phyloP scores from a whole-genome alignment of 768 basidiomycete genomes.

The Candolleomyces efflorescens region DNA sequence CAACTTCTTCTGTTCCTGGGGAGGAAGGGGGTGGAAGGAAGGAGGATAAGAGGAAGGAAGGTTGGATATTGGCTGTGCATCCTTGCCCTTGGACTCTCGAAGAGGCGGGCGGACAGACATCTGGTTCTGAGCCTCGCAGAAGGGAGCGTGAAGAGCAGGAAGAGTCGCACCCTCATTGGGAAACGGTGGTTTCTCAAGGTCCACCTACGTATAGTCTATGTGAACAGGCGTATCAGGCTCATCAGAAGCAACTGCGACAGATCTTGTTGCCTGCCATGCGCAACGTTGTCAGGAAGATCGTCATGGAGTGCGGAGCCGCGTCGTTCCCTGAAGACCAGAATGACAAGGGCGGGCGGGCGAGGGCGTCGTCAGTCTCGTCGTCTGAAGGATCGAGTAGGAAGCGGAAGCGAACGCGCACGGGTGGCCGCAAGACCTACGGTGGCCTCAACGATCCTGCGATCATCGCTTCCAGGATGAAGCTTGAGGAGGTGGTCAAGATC shows the following conservation, averaged over 20 bases:
- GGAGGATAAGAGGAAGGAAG: slow-evolving; percentile 13
- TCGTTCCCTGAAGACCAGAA: neutral
- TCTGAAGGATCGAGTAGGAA: neutral
- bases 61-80: slow-evolving; percentile 31
- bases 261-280: slow-evolving; percentile 63
- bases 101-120: slow-evolving; percentile 15
- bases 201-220: slow-evolving; percentile 64
- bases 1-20: neutral
- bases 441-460: slow-evolving; percentile 51
- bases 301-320: slow-evolving; percentile 55
- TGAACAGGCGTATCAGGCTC: slow-evolving; percentile 57
- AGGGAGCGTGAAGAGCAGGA: slow-evolving; percentile 16
- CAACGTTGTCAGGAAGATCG: slow-evolving; percentile 62
- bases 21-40: slow-evolving; percentile 16
- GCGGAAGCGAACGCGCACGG: neutral
- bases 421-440: neutral
- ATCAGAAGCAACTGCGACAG: slow-evolving; percentile 52
- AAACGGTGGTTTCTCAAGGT: slow-evolving; percentile 44
- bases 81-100: slow-evolving; percentile 64
- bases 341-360: neutral
- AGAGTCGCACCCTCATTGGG: slow-evolving; percentile 40
- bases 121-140: too few relatives aligned
- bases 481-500: slow-evolving; percentile 57
- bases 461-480: slow-evolving; percentile 47
- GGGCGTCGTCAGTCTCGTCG: neutral